Evolutionary conservation across 495 filamentous ascomycete genomes (phyloP).

Genomic region (Beverwykella pulmonaria): DNA sequence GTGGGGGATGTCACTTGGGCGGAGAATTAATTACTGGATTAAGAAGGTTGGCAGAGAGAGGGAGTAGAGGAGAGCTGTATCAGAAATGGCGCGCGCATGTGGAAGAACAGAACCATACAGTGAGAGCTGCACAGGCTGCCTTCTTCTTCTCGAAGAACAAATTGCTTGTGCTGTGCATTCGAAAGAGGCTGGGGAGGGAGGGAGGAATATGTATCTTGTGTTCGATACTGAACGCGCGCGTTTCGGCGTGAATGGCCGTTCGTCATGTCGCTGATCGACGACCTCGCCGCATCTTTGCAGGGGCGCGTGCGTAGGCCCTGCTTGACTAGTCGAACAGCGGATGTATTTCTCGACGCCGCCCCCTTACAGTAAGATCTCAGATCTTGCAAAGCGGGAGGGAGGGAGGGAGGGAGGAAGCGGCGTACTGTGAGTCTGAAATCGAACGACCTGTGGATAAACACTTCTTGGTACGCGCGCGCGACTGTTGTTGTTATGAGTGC

Average conservation of each 20-base stretch:
- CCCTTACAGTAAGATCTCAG: neutral
- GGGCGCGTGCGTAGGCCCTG: too few species aligned
- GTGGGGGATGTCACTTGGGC: neutral
- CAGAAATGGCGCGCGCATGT: neutral
- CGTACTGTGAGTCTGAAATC: neutral
- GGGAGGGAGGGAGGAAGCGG: neutral
- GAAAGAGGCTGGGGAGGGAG: too few species aligned
- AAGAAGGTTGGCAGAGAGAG: neutral
- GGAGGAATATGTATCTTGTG: too few species aligned
- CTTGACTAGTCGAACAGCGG: too few species aligned
- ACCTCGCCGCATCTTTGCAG: too few species aligned
- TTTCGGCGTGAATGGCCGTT: too few species aligned
- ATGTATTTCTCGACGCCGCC: neutral
- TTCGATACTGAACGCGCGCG: too few species aligned
- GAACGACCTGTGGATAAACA: neutral
- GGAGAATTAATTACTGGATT: neutral
- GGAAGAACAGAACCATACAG: neutral
- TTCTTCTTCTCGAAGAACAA: too few species aligned
- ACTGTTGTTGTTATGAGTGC: neutral
- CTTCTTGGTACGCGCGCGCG: neutral
- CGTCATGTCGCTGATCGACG: too few species aligned
- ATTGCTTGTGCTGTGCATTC: too few species aligned
- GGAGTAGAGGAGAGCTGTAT: neutral
- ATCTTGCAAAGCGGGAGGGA: neutral
- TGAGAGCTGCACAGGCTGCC: neutral